Conservation (phyloP, 2,329 filamentous ascomycete genomes). For the Monosporascus sp. region DNA sequence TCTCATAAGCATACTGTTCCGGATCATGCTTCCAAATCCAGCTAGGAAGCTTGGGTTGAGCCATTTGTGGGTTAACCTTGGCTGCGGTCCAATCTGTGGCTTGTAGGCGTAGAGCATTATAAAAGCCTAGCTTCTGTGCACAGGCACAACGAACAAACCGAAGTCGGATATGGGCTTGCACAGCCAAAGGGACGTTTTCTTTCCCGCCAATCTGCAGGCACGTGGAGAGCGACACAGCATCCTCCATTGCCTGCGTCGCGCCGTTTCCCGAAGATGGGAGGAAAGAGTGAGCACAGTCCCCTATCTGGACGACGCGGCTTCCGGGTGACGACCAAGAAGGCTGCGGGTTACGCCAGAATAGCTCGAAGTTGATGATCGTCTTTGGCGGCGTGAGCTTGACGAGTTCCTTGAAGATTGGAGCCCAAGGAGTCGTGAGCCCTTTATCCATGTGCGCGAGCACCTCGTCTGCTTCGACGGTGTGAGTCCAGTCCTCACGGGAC, state of each 20-base stretch:
- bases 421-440: conserved; percentile 26
- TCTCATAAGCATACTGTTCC: conserved; percentile 30
- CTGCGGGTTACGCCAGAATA: conserved; percentile 36
- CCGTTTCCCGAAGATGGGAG: conserved; percentile 36
- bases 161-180: conserved; percentile 31
- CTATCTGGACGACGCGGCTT: conserved; percentile 31
- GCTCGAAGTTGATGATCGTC: conserved; percentile 34
- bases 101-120: conserved; percentile 31
- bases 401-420: conserved; percentile 28
- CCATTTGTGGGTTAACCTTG: conserved; percentile 25
- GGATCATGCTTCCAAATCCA: conserved; percentile 35
- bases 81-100: conserved; percentile 31
- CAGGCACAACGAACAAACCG: conserved; percentile 31
- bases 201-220: conserved; percentile 31
- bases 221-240: conserved; percentile 32
- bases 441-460: conserved; percentile 32
- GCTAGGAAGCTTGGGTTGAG: conserved; percentile 29
- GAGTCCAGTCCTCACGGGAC: conserved; percentile 31
- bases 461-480: conserved; percentile 30
- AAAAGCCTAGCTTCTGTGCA: conserved; percentile 33
- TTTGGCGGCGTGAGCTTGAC: conserved; percentile 26
- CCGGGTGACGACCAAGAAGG: conserved; percentile 31
- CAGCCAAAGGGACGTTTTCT: conserved; percentile 24
- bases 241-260: conserved; percentile 38
- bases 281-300: conserved; percentile 37